phyloP scores from a whole-genome alignment of 2,329 filamentous ascomycete genomes.

The Trichophyton simii region DNA sequence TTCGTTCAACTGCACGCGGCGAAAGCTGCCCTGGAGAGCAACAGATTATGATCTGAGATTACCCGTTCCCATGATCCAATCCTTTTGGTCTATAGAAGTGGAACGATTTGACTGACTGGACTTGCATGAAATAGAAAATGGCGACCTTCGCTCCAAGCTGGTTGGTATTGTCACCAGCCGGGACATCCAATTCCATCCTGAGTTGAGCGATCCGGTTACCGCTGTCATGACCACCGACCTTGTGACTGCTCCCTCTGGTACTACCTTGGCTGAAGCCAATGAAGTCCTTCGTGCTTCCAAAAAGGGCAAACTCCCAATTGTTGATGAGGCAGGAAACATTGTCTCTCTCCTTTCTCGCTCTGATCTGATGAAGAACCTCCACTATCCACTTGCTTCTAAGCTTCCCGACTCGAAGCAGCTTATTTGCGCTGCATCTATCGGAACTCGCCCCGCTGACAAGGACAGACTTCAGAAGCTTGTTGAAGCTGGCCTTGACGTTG shows the following conservation, averaged over 20 bases:
- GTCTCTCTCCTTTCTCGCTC: conserved; percentile 87
- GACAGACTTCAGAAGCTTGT: conserved; percentile 71
- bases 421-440: conserved; percentile 87
- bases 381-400: conserved; percentile 94
- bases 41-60: conserved; percentile 40
- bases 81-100: conserved; percentile 6
- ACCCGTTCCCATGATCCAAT: conserved; percentile 8
- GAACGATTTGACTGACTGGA: background rate
- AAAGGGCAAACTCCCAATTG: conserved; percentile 95
- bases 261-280: conserved; percentile 80
- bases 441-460: conserved; percentile 90
- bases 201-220: conserved; percentile 59
- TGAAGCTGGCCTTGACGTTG: conserved; percentile 88
- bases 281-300: conserved; percentile 85
- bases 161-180: conserved; percentile 95
- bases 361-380: conserved; percentile 95
- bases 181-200: conserved; percentile 91
- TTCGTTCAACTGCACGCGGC: conserved; percentile 99
- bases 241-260: conserved; percentile 71
- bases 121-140: conserved; percentile 52
- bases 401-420: conserved; percentile 95
- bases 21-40: conserved; percentile 73
- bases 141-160: conserved; percentile 87
- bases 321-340: conserved; percentile 71
- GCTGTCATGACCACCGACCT: conserved; percentile 94